Base-by-base conservation (phyloP, 805 yeast genomes). In the Metschnikowia matae region DNA sequence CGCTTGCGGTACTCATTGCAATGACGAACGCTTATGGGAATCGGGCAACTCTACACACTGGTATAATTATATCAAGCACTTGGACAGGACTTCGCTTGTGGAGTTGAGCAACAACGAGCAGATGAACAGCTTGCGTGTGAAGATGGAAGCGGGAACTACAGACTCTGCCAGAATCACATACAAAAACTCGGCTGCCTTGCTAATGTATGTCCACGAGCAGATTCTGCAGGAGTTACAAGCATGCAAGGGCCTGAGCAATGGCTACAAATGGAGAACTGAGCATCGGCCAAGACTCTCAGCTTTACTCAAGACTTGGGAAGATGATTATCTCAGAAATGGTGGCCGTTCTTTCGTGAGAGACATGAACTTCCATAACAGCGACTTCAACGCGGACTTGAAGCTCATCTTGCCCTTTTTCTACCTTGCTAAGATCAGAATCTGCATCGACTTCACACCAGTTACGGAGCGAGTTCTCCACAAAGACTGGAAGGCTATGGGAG, bases 401-500 rank as follows among this genome's bases (percentile, higher is more conserved):
- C 65, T 87, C 55, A 80, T 85, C 20, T 66, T 87, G 50, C 92
- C 94, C 3, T 64, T 87, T 56, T 74, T 82, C 45, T 76, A 81
- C 20, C 80, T 85, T 61, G 85, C 89, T 17, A 84, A 83, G 60
- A 83, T 87, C 43, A 74, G 87, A 54, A 74, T 84, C 52, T 79
- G 85, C 60, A 68, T 85, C 32, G 75, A 81, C 59, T 61, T 85
- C 43, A 78, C 89, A 0, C 83, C 87, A 3, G 75, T 85, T 6
- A 71, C 86, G 62, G 73, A 77, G 49, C 74, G 75, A 40, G 81
- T 85, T 4, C 81, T 89, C 79, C 62, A 69, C 48, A 81, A 84
- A 58, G 84, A 87, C 64, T 86, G 90, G 89, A 70, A 63, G 14
- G 79, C 75, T 0, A 83, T 87, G 89, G 84, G 83, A 57, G 55